Base-by-base conservation (phyloP, 495 filamentous ascomycete genomes). In the Lophium mytilinum region DNA sequence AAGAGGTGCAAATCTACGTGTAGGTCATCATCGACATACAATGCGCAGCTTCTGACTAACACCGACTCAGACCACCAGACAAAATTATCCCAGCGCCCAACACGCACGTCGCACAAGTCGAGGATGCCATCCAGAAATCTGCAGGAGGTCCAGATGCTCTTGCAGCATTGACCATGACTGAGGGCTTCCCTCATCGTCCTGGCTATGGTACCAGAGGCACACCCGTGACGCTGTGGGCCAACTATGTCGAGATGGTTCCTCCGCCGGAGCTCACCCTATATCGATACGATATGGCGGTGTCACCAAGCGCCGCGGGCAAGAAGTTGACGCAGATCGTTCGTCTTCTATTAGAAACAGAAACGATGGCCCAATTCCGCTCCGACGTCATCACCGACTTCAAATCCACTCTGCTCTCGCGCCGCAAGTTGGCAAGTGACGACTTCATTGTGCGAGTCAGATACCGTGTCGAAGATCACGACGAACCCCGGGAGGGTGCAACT, bases 171-270 rank as follows among this genome's bases (percentile, higher is more conserved):
- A 37, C 30, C 21, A 37, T 61, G 34, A 49, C n/a, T 18, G 48
- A 50, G n/a, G 33, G 15, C n/a, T 55, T 72, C 33, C 70, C 71
- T 17, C 59, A 52, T 2, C 72, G 76, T 7, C 73, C 71, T 9
- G 69, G 64, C 3, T 80, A 74, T 66, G 77, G 73, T 9, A 71
- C 63, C 4, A 36, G 61, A 43, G 77, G 77, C n/a, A 51, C 19
- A 4, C 0, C 43, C 1, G 65, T 74, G 15, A 50, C 61, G 3
- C 61, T 79, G 3, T 63, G 75, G 6, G 66, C 76, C 0, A 78
- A 80, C 55, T 77, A 76, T 55, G 71, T 79, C 52, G 41, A 65
- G 10, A 24, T 78, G 9, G 37, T 0, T 58, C 69, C 45, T 10
- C 17, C 12, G 18, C 36, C 17, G n/a, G 37, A 50, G 4, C 19